phyloP scores from a whole-genome alignment of 169 alveolate species.

The Plasmodium gaboni region DNA sequence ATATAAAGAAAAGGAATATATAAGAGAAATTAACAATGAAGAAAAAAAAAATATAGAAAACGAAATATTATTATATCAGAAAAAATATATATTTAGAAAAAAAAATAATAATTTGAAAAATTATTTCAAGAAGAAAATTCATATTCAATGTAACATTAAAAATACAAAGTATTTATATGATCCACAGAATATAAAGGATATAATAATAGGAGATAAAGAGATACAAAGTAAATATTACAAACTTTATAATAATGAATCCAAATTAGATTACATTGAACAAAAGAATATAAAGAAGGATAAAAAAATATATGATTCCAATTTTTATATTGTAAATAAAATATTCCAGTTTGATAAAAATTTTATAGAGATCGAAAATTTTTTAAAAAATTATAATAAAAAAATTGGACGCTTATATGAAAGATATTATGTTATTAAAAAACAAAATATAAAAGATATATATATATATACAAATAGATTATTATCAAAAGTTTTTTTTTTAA shows the following conservation, averaged over 20 bases:
- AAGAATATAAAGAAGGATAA: neutral
- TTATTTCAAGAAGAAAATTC: too few species aligned
- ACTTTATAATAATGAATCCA: too few species aligned
- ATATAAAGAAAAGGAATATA: neutral
- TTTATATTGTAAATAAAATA: conserved; percentile 16
- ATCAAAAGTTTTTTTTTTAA: conserved; percentile 10
- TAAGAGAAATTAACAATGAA: neutral
- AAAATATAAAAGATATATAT: conserved; percentile 1
- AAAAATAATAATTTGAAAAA: too few species aligned
- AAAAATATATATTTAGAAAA: too few species aligned
- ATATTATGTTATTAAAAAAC: neutral
- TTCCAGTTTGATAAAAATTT: conserved; percentile 35
- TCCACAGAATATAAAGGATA: too few species aligned
- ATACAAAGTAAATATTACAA: too few species aligned
- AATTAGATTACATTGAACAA: neutral
- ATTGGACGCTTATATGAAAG: conserved; percentile 1
- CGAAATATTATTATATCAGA: too few species aligned
- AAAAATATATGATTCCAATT: neutral
- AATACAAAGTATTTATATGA: too few species aligned
- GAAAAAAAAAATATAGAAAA: neutral
- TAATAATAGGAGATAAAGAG: too few species aligned
- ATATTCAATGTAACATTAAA: too few species aligned
- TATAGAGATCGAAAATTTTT: conserved; percentile 27
- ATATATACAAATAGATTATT: conserved; percentile 4
- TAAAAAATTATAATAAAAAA: conserved; percentile 18